Evolutionary conservation across 2,329 filamentous ascomycete species (phyloP).

Genomic region (Hawksworthiomyces lignivorus): DNA sequence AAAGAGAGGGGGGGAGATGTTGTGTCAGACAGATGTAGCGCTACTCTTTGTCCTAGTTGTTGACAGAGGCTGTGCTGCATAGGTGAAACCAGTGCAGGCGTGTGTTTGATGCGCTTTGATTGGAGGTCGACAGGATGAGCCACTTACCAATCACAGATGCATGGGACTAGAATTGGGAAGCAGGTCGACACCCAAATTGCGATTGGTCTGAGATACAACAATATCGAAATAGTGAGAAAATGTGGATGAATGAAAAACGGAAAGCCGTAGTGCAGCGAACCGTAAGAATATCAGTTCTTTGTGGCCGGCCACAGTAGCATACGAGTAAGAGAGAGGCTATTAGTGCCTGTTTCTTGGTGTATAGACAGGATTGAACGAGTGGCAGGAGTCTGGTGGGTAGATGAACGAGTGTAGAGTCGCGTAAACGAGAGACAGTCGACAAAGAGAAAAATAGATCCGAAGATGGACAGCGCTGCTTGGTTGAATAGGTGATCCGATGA

Average conservation of each 20-base stretch:
- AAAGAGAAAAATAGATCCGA: no score
- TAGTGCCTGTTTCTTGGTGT: not conserved
- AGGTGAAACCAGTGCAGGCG: not conserved
- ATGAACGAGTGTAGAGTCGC: slow-evolving; percentile 2
- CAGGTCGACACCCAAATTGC: not conserved
- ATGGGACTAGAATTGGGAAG: slow-evolving; percentile 5
- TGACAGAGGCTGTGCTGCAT: not conserved
- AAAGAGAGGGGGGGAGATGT: no score
- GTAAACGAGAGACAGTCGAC: not conserved
- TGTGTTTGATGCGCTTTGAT: not conserved
- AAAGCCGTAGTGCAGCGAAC: not conserved
- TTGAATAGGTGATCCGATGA: no score
- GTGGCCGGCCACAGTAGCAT: slow-evolving; percentile 16
- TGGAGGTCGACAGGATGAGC: not conserved
- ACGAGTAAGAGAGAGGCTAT: not conserved
- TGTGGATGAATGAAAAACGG: not conserved
- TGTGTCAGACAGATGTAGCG: no score
- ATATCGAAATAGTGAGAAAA: no score
- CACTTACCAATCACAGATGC: slow-evolving; percentile 16
- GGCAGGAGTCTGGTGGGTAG: not conserved
- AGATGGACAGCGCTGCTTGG: no score
- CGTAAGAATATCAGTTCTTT: slow-evolving; percentile 1
- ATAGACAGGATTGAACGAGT: slow-evolving; percentile 4
- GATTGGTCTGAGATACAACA: no score
- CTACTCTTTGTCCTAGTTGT: no score